phyloP scores from a whole-genome alignment of 208 protist species.

The Trypanosoma vivax region DNA sequence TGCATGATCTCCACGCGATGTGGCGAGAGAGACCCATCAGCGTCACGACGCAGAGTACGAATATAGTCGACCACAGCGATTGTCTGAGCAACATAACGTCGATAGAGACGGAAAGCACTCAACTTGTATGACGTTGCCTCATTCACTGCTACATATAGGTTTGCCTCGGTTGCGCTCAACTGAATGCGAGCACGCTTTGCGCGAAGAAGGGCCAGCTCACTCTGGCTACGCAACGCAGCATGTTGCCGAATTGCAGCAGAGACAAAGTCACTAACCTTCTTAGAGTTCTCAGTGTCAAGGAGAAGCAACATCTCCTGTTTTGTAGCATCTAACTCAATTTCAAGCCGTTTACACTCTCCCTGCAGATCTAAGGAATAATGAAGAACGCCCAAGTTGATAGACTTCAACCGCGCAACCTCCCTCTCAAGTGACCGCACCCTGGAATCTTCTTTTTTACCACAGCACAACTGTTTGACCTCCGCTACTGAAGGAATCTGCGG shows the following conservation, averaged over 20 bases:
- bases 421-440: constrained; percentile 31
- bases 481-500: no score
- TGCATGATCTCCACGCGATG: constrained; percentile 71
- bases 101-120: constrained; percentile 77
- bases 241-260: constrained; percentile 79
- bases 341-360: constrained; percentile 39
- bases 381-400: constrained; percentile 81
- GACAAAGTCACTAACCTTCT: constrained; percentile 74
- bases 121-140: constrained; percentile 81
- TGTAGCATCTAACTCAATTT: constrained; percentile 58
- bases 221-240: constrained; percentile 61
- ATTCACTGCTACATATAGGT: constrained; percentile 80
- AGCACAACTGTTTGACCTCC: no score
- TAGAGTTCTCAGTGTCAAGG: constrained; percentile 48
- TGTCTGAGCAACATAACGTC: constrained; percentile 70
- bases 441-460: neutral
- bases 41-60: constrained; percentile 56
- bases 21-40: constrained; percentile 49
- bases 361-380: constrained; percentile 76
- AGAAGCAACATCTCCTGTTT: constrained; percentile 72
- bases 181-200: constrained; percentile 63
- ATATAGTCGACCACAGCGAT: constrained; percentile 72
- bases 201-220: constrained; percentile 72
- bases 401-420: constrained; percentile 80
- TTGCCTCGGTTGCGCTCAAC: constrained; percentile 77